Conservation (phyloP, 1,284 basidiomycete genomes). For the Tilletia horrida region DNA sequence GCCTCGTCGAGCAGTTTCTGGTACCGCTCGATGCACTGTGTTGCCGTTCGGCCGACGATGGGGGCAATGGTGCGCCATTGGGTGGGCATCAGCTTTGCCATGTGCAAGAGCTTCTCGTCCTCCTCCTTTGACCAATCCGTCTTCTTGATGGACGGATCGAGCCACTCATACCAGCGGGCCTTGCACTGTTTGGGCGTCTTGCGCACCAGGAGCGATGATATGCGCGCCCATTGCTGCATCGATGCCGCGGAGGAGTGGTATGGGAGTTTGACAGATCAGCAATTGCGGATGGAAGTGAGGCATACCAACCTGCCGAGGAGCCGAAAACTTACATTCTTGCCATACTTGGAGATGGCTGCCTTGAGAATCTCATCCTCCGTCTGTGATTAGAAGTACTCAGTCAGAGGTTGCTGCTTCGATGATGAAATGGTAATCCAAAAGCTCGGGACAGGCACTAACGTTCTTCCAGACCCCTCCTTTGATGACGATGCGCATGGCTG, state of each 20-base stretch:
- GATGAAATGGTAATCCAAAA: background rate
- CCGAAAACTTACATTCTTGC: constrained; percentile 38
- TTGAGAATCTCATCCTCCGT: constrained; percentile 55
- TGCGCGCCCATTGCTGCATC: constrained; percentile 73
- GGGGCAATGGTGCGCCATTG: constrained; percentile 99
- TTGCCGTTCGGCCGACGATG: constrained; percentile 97
- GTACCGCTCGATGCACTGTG: constrained; percentile 96
- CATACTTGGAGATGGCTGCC: constrained; percentile 55
- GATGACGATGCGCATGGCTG: constrained; percentile 52
- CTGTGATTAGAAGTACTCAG: constrained; percentile 16
- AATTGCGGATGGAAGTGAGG: no score
- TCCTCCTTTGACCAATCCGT: constrained; percentile 81
- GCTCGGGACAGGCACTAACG: constrained; percentile 25
- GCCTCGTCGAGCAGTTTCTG: constrained; percentile 97
- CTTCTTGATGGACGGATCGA: constrained; percentile 99
- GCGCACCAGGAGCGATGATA: constrained; percentile 92
- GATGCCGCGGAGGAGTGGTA: no score
- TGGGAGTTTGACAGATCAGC: no score
- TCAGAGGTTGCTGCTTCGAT: no score
- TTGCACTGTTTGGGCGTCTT: constrained; percentile 99
- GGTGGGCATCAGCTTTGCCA: constrained; percentile 98
- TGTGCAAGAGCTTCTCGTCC: constrained; percentile 95
- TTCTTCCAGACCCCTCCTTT: constrained; percentile 56
- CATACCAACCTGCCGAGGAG: no score
- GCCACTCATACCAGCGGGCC: constrained; percentile 97